Evolutionary conservation across 2,329 filamentous ascomycete genomes (phyloP), one percentile per base, ranked within the genome.

Genomic region (Acephala macrosclerotiorum): DNA sequence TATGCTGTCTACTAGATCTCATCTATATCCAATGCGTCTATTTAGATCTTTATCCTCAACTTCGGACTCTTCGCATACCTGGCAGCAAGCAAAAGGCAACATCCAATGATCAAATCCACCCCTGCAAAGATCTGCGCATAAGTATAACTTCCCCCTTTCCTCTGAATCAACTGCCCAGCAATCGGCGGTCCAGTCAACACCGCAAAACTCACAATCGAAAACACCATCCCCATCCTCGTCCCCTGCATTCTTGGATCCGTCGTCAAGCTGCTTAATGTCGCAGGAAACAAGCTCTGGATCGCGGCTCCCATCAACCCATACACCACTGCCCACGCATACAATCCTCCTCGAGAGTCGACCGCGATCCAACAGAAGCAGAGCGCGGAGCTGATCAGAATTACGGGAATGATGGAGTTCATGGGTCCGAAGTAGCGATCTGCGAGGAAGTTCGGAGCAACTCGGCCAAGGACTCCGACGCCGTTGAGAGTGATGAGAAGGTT

Each of bases 151-250:
- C 84, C 84, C 12, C 77, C 68, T 26, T 80, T 78, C 12, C 71
- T 75, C 66, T 83, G 74, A 25, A 88, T 79, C 68, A 88, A 73
- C 2, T 81, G 82, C 2, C 85, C 85, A 2, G 81, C 84, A 65
- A 87, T 84, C 0, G 85, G 84, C 4, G 85, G 81, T 0, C 86
- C 85, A 2, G 82, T 85, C 59, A 88, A 73, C 2, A 80, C 81
- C 0, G 84, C 83, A 60, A 87, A 80, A n/a, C 80, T 81, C 20
- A 86, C 80, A 62, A 86, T 80, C 25, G 79, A 73, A 58, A 87
- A 82, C 5, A 83, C 80, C 82, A 87, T 85, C 1, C 85, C 85
- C 76, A 86, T 84, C n/a, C 85, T 77, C n/a, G 84, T 81, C 0
- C 85, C 85, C 5, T 79, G 77, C 74, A 85, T 86, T 66, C 80